These are phyloP conservation scores for Scheffersomyces lignicola DNA, from an alignment of 1,139 yeast genomes.

Conservation along the genomic window DNA sequence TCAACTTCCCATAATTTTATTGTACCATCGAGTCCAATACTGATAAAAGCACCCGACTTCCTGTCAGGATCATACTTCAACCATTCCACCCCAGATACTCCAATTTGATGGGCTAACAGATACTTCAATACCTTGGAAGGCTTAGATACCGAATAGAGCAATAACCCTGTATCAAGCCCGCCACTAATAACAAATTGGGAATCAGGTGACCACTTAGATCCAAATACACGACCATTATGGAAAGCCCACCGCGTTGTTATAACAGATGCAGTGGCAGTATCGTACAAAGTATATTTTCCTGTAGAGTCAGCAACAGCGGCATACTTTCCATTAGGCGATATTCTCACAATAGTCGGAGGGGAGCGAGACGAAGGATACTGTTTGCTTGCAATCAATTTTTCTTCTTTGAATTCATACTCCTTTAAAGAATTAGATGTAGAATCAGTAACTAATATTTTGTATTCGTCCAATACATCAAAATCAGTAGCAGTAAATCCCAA, in stretches of 20 bases:
- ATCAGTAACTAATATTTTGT: conserved; percentile 51
- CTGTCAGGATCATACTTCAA: conserved; percentile 30
- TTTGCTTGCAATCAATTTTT: neutral
- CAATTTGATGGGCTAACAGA: conserved; percentile 85
- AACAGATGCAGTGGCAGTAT: conserved; percentile 51
- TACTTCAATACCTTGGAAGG: conserved; percentile 77
- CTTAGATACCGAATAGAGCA: conserved; percentile 72
- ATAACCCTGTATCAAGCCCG: conserved; percentile 80
- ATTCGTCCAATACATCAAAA: conserved; percentile 26
- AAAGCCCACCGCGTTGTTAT: conserved; percentile 94
- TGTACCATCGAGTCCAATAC: conserved; percentile 81
- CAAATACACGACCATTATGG: conserved; percentile 80
- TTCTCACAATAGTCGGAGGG: conserved; percentile 59
- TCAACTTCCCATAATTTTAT: conserved; percentile 71
- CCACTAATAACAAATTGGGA: conserved; percentile 75
- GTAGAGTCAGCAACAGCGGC: conserved; percentile 84
- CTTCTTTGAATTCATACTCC: conserved; percentile 19
- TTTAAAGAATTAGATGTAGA: conserved; percentile 35
- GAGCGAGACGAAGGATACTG: conserved; percentile 52
- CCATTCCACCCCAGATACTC: conserved; percentile 80
- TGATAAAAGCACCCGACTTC: conserved; percentile 45
- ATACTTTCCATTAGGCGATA: conserved; percentile 68
- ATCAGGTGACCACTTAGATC: conserved; percentile 76
- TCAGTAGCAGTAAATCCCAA: conserved; percentile 42
- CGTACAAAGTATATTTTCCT: conserved; percentile 79